Evolutionary conservation across 495 filamentous ascomycete genomes (phyloP), one percentile per base, ranked within the genome.

Genomic region (Cercophora sp.): DNA sequence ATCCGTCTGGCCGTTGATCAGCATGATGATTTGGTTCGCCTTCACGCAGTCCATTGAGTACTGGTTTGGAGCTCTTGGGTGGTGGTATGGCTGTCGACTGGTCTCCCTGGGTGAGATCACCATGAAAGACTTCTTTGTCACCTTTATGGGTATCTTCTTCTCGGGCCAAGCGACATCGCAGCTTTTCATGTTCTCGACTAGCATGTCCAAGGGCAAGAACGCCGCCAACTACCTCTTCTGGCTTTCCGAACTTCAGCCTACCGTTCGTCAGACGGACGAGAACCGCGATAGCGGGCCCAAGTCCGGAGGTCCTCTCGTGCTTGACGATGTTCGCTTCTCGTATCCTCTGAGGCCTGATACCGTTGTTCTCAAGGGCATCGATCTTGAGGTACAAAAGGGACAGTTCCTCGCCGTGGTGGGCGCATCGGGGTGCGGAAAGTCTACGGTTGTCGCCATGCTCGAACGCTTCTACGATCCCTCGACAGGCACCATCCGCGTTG

Each of bases 1-100:
- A 13, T 87, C 82, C 42, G 64, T 95, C 50, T 68, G 76, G 5
- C 88, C 85, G 1, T 77, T 91, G 5, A 37, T 85, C 40, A 81
- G 76, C 52, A 85, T 85, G 4, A 90, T 87, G 18, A 56, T 75
- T 3, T 76, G 94, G 1, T 96, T 94, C 60, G 89, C 88, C 2
- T 70, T 81, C 15, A 86, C 87, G 4, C 90, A 96, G 65, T 81
- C 82, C 3, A 71, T 93, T 37, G 80, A 71, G 44, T 67, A 70
- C 34, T 70, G 76, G 35, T 68, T 69, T 40, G 71, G 79, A 62
- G 35, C 48, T 4, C 25, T 51, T 24, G 48, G 35, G 16, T 51
- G 32, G 11, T 51, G 63, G 63, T 66, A 62, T 23, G 80, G 81
- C 2, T 76, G 75, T 4, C 72, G 70, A n/a, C 70, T 85, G 9